Evolutionary conservation across 1,139 yeast species (phyloP).

Genomic region (Pichia kudriavzevii): DNA sequence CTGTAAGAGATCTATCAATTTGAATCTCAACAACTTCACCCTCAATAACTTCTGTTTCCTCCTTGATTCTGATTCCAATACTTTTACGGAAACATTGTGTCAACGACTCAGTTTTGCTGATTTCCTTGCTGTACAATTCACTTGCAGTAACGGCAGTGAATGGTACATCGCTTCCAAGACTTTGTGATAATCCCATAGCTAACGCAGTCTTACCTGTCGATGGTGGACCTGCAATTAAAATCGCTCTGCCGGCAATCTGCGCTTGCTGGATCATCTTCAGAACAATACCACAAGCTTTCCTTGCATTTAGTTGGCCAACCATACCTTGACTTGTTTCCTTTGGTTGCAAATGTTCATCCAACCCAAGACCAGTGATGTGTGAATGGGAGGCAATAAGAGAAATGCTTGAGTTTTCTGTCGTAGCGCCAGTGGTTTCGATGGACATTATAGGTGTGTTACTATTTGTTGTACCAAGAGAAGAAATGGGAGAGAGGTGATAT

Average conservation of each 20-base stretch:
- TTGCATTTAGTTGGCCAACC: constrained; percentile 95
- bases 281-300: constrained; percentile 93
- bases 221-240: constrained; percentile 95
- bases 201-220: constrained; percentile 98
- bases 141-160: constrained; percentile 93
- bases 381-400: constrained; percentile 93
- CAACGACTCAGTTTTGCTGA: constrained; percentile 90
- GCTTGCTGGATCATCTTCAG: constrained; percentile 91
- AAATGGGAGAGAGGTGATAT: too few relatives aligned
- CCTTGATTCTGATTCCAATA: constrained; percentile 91
- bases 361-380: constrained; percentile 90
- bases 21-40: constrained; percentile 99
- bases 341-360: constrained; percentile 85
- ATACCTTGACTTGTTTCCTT: constrained; percentile 78
- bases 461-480: too few relatives aligned
- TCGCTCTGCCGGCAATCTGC: constrained; percentile 94
- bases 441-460: too few relatives aligned
- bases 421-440: too few relatives aligned
- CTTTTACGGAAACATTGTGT: constrained; percentile 94
- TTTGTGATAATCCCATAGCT: constrained; percentile 94
- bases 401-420: too few relatives aligned
- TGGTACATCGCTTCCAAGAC: constrained; percentile 85
- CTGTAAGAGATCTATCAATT: constrained; percentile 91
- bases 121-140: constrained; percentile 84
- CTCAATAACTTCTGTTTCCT: constrained; percentile 94